Conservation (phyloP, 345 rosid species). For the Gossypium stocksii region DNA sequence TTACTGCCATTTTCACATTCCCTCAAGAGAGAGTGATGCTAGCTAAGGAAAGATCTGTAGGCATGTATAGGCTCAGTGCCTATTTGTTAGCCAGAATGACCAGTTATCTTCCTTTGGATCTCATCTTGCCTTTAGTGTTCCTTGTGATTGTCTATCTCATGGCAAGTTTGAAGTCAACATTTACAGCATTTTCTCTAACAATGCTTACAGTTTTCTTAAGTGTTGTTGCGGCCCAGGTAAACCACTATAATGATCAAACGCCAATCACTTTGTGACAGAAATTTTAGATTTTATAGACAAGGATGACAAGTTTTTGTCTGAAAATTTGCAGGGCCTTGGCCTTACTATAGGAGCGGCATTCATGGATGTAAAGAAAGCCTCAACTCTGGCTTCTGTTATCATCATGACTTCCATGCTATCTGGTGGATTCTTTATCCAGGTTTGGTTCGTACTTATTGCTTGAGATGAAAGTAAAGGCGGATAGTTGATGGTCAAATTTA, state of each 20-base stretch:
- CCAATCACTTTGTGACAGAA: not conserved
- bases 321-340: constrained; percentile 33
- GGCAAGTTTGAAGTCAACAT: constrained; percentile 25
- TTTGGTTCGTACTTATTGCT: not conserved
- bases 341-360: constrained; percentile 30
- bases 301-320: not conserved
- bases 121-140: constrained; percentile 24
- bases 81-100: constrained; percentile 27
- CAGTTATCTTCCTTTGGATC: constrained; percentile 32
- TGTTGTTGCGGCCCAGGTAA: constrained; percentile 29
- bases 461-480: not conserved
- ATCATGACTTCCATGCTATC: constrained; percentile 36
- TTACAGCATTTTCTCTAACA: constrained; percentile 23
- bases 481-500: not conserved
- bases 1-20: constrained; percentile 31
- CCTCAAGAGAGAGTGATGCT: constrained; percentile 38
- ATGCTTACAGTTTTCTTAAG: constrained; percentile 26
- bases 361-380: constrained; percentile 36
- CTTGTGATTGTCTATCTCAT: constrained; percentile 26
- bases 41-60: constrained; percentile 31
- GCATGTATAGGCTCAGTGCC: constrained; percentile 36
- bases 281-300: not conserved
- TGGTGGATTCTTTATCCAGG: constrained; percentile 35
- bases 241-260: not conserved
- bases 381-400: constrained; percentile 26